phyloP scores from a whole-genome alignment of 495 filamentous ascomycete species.

The Xeromyces bisporus region DNA sequence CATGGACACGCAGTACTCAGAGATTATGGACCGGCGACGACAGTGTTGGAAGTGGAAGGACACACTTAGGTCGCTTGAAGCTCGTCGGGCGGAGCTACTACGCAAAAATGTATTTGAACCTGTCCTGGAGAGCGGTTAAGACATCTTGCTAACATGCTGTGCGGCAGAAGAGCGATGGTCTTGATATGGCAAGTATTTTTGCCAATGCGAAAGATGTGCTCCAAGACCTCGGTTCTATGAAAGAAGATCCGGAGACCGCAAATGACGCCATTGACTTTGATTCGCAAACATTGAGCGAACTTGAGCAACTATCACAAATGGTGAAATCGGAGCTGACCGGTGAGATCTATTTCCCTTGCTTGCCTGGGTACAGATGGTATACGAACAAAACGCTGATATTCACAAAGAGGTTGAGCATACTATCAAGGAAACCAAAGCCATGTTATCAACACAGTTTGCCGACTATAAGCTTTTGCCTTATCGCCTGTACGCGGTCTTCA shows the following conservation, averaged over 20 bases:
- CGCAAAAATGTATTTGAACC: conserved; percentile 24
- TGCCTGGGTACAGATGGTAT: no score
- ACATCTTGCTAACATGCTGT: conserved; percentile 4
- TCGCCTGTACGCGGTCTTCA: conserved; percentile 79
- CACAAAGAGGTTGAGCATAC: conserved; percentile 33
- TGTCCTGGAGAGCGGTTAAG: conserved; percentile 6
- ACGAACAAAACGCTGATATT: no score
- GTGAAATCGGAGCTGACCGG: conserved; percentile 20
- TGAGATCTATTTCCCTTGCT: no score
- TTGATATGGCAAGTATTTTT: conserved; percentile 19
- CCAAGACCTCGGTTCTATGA: conserved; percentile 14
- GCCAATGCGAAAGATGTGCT: conserved; percentile 14
- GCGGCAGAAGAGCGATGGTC: conserved; percentile 16
- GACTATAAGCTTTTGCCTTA: conserved; percentile 45
- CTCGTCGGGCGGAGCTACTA: conserved; percentile 27
- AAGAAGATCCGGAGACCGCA: conserved; percentile 8
- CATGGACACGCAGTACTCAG: conserved; percentile 47
- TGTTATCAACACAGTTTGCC: conserved; percentile 46
- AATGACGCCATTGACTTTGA: conserved; percentile 16
- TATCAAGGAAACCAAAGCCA: conserved; percentile 30
- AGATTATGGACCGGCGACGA: conserved; percentile 42
- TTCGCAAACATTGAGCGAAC: conserved; percentile 11
- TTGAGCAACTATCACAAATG: conserved; percentile 18
- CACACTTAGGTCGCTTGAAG: conserved; percentile 38
- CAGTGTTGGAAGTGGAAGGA: conserved; percentile 61